Base-by-base conservation (phyloP, 192 early-diverging fungal species). In the Coemansia sp. region DNA sequence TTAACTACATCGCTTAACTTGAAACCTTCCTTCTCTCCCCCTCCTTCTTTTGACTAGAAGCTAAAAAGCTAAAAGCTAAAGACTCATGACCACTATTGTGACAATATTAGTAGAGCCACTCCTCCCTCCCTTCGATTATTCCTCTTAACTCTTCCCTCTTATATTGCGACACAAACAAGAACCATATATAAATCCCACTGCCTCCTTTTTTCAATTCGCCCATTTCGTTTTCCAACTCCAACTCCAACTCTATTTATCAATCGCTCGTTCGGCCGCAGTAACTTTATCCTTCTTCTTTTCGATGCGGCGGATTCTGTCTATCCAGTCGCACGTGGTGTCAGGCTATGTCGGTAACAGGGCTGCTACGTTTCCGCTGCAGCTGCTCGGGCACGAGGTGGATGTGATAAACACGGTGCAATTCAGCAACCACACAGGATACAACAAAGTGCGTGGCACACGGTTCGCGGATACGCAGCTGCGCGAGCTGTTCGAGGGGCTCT, bases 391-490 rank as follows among this genome's bases (percentile, higher is more conserved):
- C 74, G 92, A 98, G 63, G 96, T 98, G 15, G 94, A 96, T 70
- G 90, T 93, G 3, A 79, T 96, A 52, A 95, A 95, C 85, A 93
- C 95, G 1, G 94, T 98, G 22, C 93, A 93, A 72, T 91, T 98
- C 71, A 94, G 93, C 59, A 98, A 98, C 77, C 96, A 98, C 79
- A 93, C 90, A 8, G 93, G 92, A 5, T 97, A 94, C 73, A 89
- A 90, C 54, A 80, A 64, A 0, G 90, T 90, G 69, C 90, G 80
- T 8, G 96, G 96, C 7, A 74, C 87, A 60, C 85, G 88, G 48
- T 82, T 90, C 45, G 77, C 85, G 7, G 87, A 87, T 2, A 69
- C 80, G 4, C 85, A 93, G 19, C 67, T 96, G n/a, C 71, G 84
- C 16, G 84, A 87, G 21, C 73, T 96, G 5, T 87, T 89, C 71